Evolutionary conservation across 1,284 basidiomycete species (phyloP), one percentile per base, ranked within the genome.

Genomic region (Phylloboletellus chloephorus): DNA sequence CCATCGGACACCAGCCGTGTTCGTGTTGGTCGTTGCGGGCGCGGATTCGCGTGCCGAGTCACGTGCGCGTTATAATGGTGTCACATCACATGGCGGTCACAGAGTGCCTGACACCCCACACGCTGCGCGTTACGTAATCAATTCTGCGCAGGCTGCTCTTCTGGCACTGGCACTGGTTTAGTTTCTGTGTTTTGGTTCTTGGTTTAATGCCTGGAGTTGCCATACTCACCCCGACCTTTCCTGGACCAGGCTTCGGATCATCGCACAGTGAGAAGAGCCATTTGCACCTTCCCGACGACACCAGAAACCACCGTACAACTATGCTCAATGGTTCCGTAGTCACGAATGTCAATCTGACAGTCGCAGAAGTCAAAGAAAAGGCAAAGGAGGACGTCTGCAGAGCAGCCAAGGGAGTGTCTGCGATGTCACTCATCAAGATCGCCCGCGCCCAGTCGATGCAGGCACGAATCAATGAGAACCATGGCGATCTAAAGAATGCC

Each of bases 281-380:
- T 53, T 40, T 50, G 23, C 41, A 49, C 46, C 40, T 44, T 25
- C 43, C 58, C 33, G 39, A 53, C 50, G 30, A 33, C 39, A 38
- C 40, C 34, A 43, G 51, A 49, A 49, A 34, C 50, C 30, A 39
- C 32, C 37, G 44, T 11, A 40, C 52, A 59, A 54, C 48, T 21
- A 65, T 64, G 58, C 54, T 52, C 36, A 53, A 67, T 65, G 62
- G 59, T 22, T 45, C 49, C 43, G 46, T 43, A 39, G 5, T 34
- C 32, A 11, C 44, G 25, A 48, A 42, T 13, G 53, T 51, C 19
- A 51, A 63, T 40, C 58, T 71, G 47, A 71, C 73, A n/a, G 70
- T 79, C 39, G 63, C 70, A 26, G 79, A 82, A 45, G 78, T 87
- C 56, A 84, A 82, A 59, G 68, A 71, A 38, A 74, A 67, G 54